Evolutionary conservation across 768 basidiomycete genomes (phyloP).

Genomic region (Pulveroboletus sp.): DNA sequence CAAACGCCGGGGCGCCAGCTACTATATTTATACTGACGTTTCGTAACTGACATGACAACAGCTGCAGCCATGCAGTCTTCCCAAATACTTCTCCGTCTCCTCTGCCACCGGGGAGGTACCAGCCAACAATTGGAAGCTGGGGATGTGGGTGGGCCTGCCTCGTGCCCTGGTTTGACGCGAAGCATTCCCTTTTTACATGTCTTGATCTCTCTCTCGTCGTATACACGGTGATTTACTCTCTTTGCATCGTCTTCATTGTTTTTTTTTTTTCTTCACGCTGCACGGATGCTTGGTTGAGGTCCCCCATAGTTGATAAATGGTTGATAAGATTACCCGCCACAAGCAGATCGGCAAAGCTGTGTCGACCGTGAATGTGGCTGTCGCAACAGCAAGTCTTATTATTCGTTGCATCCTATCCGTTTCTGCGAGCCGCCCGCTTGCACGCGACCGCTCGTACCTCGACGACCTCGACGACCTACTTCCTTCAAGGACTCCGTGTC

Average conservation of each 20-base stretch:
- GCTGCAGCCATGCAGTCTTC: constrained; percentile 42
- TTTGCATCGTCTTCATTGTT: not conserved
- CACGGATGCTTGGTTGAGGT: not conserved
- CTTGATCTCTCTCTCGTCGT: not conserved
- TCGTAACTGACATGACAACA: constrained; percentile 6
- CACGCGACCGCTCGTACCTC: not conserved
- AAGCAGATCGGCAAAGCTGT: constrained; percentile 12
- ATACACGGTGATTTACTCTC: not conserved
- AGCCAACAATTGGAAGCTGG: not conserved
- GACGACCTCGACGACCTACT: not conserved
- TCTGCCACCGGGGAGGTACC: not conserved
- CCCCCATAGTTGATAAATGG: not conserved
- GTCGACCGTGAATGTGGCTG: not conserved
- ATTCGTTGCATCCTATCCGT: constrained; percentile 1
- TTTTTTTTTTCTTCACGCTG: not conserved
- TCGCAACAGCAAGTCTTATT: not conserved
- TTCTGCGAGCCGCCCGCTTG: not conserved
- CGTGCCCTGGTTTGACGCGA: constrained; percentile 10
- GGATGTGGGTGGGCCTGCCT: constrained; percentile 4
- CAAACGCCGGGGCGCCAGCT: constrained; percentile 43
- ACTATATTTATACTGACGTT: no score
- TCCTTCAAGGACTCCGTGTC: not conserved
- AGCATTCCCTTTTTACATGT: not conserved
- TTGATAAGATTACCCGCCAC: constrained; percentile 18
- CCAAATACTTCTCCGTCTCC: constrained; percentile 32